Conservation (phyloP, 108 stramenopile genomes). For the Cyclotella kingstonii region DNA sequence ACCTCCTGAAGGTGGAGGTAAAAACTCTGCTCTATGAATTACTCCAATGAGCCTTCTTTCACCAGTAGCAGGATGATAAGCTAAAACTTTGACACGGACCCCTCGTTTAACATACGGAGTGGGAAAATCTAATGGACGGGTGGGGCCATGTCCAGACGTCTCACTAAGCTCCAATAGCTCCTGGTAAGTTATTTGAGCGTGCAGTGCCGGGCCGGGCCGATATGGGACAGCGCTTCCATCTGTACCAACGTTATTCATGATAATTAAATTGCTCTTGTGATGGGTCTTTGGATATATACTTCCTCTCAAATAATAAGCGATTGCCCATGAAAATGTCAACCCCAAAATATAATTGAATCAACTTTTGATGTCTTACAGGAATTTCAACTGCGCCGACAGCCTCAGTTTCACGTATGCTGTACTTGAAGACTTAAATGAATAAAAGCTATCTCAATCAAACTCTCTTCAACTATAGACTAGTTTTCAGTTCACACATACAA, state of each 20-base stretch:
- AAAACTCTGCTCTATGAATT: constrained; percentile 65
- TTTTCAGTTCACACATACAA: too few species aligned
- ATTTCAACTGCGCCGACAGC: too few species aligned
- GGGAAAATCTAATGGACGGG: constrained; percentile 83
- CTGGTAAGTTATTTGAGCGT: constrained; percentile 26
- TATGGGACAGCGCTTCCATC: constrained; percentile 40
- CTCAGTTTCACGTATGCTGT: too few species aligned
- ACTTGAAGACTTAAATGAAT: too few species aligned
- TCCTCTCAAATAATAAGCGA: too few species aligned
- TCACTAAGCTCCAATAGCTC: constrained; percentile 25
- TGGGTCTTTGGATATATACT: too few species aligned
- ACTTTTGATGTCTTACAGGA: too few species aligned
- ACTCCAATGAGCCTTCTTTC: constrained; percentile 62
- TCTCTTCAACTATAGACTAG: too few species aligned
- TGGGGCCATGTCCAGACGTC: constrained; percentile 22
- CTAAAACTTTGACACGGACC: constrained; percentile 73
- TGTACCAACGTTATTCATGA: constrained; percentile 22
- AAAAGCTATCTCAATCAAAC: too few species aligned
- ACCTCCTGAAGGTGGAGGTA: constrained; percentile 9
- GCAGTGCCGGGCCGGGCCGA: constrained; percentile 28
- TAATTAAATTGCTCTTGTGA: too few species aligned
- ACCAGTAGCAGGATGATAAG: constrained; percentile 66
- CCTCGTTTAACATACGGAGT: constrained; percentile 66
- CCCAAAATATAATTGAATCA: too few species aligned
- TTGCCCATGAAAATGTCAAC: too few species aligned